Percentiles rank a stretch among this genome's conserved stretches.
phyloP scores from a whole-genome alignment of 108 stramenopile genomes.

The Pseudonitzschia multiseries region DNA sequence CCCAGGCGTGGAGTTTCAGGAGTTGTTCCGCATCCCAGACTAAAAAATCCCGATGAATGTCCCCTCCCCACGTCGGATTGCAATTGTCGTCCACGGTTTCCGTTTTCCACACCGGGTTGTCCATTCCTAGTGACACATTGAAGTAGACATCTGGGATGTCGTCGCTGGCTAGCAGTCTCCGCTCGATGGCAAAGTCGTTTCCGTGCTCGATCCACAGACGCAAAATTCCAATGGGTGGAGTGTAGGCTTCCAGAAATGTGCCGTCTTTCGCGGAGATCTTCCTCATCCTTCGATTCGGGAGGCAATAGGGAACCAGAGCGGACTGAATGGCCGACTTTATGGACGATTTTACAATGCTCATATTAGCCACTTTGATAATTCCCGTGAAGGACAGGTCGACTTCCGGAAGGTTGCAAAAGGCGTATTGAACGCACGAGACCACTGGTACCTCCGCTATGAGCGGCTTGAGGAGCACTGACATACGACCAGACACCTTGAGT shows the following conservation, averaged over 20 bases:
- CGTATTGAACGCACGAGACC: constrained; percentile 59
- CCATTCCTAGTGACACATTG: constrained; percentile 43
- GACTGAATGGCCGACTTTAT: constrained; percentile 31
- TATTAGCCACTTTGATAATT: constrained; percentile 46
- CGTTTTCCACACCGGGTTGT: constrained; percentile 32
- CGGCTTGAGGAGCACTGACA: constrained; percentile 53
- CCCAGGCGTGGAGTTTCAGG: constrained; percentile 51
- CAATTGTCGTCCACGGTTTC: constrained; percentile 43
- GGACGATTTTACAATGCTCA: constrained; percentile 38
- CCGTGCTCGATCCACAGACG: constrained; percentile 47
- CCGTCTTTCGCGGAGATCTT: constrained; percentile 42
- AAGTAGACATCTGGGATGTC: constrained; percentile 72
- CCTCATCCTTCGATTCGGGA: constrained; percentile 54
- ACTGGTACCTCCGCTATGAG: constrained; percentile 51
- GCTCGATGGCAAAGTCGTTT: constrained; percentile 51
- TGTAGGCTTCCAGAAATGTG: constrained; percentile 47
- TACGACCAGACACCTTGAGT: constrained; percentile 57
- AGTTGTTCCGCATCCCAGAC: constrained; percentile 58
- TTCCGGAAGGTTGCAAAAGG: constrained; percentile 62
- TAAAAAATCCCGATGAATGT: constrained; percentile 53
- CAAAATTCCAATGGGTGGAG: constrained; percentile 51
- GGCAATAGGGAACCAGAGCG: constrained; percentile 35
- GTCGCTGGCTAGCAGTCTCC: constrained; percentile 35
- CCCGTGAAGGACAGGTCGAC: constrained; percentile 53
- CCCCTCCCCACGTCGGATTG: constrained; percentile 43